Percentiles rank a stretch among this genome's conserved stretches.
Evolutionary conservation across 2,329 filamentous ascomycete species (phyloP).

Genomic region (Sclerotinia borealis): DNA sequence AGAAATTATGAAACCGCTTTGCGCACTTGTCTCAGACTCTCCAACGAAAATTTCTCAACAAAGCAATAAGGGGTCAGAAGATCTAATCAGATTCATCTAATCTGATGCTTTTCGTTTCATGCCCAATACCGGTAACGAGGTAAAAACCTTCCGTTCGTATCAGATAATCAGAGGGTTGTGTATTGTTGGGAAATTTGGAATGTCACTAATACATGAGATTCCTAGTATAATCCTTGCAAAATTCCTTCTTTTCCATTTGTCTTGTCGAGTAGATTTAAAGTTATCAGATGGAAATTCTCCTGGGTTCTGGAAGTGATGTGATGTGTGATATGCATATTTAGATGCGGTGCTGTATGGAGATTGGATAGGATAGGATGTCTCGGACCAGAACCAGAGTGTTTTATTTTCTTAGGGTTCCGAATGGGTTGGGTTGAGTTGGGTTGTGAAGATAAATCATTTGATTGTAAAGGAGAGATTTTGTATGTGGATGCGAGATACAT

Average conservation of each 20-base stretch:
- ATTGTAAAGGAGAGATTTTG: no score
- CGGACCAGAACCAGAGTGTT: background rate
- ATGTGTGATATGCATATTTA: no score
- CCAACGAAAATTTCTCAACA: background rate
- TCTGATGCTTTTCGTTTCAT: no score
- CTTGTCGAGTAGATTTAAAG: background rate
- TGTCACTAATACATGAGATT: background rate
- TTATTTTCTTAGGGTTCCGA: no score
- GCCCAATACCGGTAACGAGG: no score
- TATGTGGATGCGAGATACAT: no score
- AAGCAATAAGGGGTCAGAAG: background rate
- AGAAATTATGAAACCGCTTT: background rate
- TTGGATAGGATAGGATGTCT: background rate
- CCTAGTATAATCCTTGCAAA: background rate
- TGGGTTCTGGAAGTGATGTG: background rate
- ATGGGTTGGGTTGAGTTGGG: no score
- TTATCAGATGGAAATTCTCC: background rate
- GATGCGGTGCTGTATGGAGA: background rate
- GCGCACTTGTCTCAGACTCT: no score
- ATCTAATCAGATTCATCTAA: slow-evolving; percentile 4
- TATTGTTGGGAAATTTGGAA: background rate
- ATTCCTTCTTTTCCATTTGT: no score
- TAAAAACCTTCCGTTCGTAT: no score
- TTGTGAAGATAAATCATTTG: no score
- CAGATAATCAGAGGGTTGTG: no score